Percentiles rank a stretch among this genome's conserved stretches.
Conservation (phyloP, 1,139 yeast species). For the Schizosaccharomyces versatilis region DNA sequence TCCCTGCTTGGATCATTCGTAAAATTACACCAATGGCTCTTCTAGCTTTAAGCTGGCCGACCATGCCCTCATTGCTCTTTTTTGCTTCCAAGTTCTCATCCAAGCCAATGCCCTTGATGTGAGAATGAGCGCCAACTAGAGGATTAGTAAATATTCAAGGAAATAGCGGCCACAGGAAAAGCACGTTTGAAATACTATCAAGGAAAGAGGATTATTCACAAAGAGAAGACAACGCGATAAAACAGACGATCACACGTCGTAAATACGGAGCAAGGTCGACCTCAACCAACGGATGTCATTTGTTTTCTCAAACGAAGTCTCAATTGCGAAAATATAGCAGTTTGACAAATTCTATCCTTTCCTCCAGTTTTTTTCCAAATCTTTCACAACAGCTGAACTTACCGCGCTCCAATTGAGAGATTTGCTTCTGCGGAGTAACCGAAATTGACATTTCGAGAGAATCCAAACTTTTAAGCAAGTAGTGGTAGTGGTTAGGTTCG, state of each 20-base stretch:
- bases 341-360: too few relatives aligned
- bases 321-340: too few relatives aligned
- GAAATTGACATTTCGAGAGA: not conserved
- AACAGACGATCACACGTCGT: too few relatives aligned
- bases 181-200: too few relatives aligned
- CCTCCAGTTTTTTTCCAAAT: too few relatives aligned
- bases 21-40: slow-evolving; percentile 86
- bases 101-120: slow-evolving; percentile 81
- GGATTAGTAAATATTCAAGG: too few relatives aligned
- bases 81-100: slow-evolving; percentile 61
- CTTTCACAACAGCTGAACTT: not conserved
- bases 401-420: not conserved
- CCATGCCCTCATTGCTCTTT: slow-evolving; percentile 76
- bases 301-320: not conserved
- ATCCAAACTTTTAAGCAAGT: too few relatives aligned
- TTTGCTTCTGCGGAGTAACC: not conserved
- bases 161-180: too few relatives aligned
- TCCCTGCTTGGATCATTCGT: slow-evolving; percentile 81
- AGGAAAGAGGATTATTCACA: too few relatives aligned
- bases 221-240: too few relatives aligned
- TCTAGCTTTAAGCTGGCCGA: slow-evolving; percentile 86
- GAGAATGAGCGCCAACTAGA: slow-evolving; percentile 81
- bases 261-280: not conserved
- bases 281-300: not conserved
- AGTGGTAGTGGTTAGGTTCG: too few relatives aligned